Conservation (phyloP, 2,329 filamentous ascomycete genomes). For the Juglanconis sp. region DNA sequence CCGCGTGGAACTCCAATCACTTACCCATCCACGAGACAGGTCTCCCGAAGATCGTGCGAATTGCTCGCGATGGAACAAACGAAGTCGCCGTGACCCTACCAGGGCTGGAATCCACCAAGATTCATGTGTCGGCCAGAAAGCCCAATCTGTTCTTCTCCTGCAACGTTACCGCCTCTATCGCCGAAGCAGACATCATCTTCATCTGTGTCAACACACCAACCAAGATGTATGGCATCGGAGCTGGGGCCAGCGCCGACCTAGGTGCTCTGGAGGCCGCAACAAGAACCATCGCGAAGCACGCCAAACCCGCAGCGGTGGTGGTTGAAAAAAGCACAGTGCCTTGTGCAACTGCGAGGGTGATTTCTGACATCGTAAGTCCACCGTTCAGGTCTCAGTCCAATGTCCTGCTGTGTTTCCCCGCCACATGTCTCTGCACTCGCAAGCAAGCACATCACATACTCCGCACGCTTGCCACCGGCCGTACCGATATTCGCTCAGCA, state of each 20-base stretch:
- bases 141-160: conserved; percentile 60
- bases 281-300: conserved; percentile 50
- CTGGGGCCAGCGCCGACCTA: conserved; percentile 55
- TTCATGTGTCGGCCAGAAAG: conserved; percentile 31
- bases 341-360: conserved; percentile 54
- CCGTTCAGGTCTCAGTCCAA: background rate
- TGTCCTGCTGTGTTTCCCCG: background rate
- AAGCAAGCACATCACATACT: background rate
- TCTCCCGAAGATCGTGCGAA: conserved; percentile 49
- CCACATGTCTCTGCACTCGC: background rate
- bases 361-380: conserved; percentile 49
- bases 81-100: conserved; percentile 23
- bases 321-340: conserved; percentile 66
- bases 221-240: conserved; percentile 53
- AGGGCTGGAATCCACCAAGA: conserved; percentile 10
- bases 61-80: conserved; percentile 38
- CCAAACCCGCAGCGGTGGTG: conserved; percentile 52
- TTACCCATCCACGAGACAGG: conserved; percentile 60
- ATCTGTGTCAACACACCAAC: conserved; percentile 65
- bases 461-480: background rate
- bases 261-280: conserved; percentile 54
- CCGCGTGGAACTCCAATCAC: conserved; percentile 54
- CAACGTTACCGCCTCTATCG: conserved; percentile 46
- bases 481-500: background rate
- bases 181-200: conserved; percentile 56